These are phyloP conservation scores for Blastomyces silverae DNA, from an alignment of 2,329 filamentous ascomycete genomes.

Conservation along the genomic window DNA sequence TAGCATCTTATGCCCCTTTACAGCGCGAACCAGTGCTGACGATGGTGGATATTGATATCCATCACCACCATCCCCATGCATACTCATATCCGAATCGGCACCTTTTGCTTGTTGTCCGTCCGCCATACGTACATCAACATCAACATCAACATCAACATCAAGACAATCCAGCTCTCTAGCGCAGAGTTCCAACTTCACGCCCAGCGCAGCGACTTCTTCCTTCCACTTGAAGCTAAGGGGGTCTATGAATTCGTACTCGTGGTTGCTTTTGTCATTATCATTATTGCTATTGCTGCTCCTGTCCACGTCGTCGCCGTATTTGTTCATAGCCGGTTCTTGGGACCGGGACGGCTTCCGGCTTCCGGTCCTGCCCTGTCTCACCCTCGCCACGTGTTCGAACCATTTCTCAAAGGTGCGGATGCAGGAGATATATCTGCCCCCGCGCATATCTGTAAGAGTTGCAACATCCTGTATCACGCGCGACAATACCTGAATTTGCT, in stretches of 20 bases:
- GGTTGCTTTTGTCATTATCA: not conserved
- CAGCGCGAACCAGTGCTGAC: constrained; percentile 30
- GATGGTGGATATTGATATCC: not conserved
- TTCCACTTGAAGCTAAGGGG: constrained; percentile 33
- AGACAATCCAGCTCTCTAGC: constrained; percentile 34
- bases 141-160: constrained; percentile 29
- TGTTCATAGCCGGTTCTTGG: not conserved
- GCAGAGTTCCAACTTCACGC: constrained; percentile 32
- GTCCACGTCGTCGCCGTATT: not conserved
- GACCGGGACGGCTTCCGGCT: constrained; percentile 12
- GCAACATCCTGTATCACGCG: constrained; percentile 36
- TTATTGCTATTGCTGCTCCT: not conserved
- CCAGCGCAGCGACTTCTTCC: constrained; percentile 29
- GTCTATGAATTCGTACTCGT: constrained; percentile 31
- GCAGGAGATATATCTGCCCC: constrained; percentile 29
- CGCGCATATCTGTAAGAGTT: constrained; percentile 26
- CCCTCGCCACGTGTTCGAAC: constrained; percentile 29
- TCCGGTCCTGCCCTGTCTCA: constrained; percentile 22
- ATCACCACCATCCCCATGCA: not conserved
- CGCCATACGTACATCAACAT: constrained; percentile 23
- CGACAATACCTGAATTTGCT: constrained; percentile 37
- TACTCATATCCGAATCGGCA: not conserved
- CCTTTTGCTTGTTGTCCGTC: not conserved
- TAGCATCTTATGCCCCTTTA: constrained; percentile 28
- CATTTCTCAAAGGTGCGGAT: constrained; percentile 35